Evolutionary conservation across 140 eudicot species (phyloP).

Genomic region (Flaveria floridana): DNA sequence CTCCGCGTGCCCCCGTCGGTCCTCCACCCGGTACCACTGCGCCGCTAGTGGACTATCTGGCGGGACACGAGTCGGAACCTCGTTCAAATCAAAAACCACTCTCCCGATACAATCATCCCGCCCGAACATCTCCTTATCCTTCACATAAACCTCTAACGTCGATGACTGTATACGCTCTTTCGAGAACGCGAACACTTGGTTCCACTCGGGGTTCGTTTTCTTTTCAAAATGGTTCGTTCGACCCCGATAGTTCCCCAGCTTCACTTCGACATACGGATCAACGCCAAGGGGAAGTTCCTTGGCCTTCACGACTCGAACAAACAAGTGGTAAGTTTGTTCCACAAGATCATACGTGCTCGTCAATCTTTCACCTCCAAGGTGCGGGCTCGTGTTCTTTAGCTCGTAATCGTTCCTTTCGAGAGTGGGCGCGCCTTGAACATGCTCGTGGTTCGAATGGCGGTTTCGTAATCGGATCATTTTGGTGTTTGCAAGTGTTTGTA

Average conservation of each 20-base stretch:
- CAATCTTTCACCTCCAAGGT: conserved; percentile 38
- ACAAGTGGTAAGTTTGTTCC: conserved; percentile 45
- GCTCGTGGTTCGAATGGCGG: conserved; percentile 32
- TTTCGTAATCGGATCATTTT: conserved; percentile 38
- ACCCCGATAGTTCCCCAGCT: conserved; percentile 44
- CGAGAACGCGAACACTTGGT: conserved; percentile 49
- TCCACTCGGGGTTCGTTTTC: conserved; percentile 48
- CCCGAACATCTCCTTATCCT: conserved; percentile 46
- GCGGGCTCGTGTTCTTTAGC: conserved; percentile 39
- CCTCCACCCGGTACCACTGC: conserved; percentile 47
- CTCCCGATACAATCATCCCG: conserved; percentile 44
- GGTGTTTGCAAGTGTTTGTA: conserved; percentile 31
- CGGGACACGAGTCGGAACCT: conserved; percentile 46
- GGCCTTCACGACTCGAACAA: conserved; percentile 46
- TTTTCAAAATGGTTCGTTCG: conserved; percentile 46
- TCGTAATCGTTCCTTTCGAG: conserved; percentile 36
- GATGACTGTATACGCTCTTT: conserved; percentile 47
- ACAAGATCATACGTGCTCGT: conserved; percentile 46
- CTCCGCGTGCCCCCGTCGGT: conserved; percentile 39
- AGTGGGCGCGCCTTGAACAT: neutral
- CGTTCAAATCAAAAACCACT: conserved; percentile 48
- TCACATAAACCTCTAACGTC: conserved; percentile 41
- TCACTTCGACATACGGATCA: conserved; percentile 46
- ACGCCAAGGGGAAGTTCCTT: conserved; percentile 35
- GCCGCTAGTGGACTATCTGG: conserved; percentile 51